Base-by-base conservation (phyloP, 2,329 filamentous ascomycete genomes). In the Metarhizium anisopliae region DNA sequence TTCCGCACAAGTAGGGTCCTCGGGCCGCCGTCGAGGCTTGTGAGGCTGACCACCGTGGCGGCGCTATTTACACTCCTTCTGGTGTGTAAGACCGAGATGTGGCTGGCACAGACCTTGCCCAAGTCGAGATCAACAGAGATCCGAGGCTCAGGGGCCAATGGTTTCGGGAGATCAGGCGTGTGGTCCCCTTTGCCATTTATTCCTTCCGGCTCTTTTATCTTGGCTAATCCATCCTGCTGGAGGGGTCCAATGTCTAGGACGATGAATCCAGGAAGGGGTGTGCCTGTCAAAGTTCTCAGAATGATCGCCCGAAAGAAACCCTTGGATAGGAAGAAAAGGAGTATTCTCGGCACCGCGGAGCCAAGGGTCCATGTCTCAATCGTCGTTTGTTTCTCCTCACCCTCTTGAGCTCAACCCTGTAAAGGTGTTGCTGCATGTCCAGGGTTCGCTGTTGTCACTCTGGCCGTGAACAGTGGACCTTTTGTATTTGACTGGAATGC, bases 121-220 rank as follows among this genome's bases (percentile, higher is more conserved):
- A 32, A 36, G 29, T 32, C 6, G 50, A 52, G 53, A 57, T 52
- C 42, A 49, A 30, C 56, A 51, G 51, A 54, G 45, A 45, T 29
- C 50, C 55, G 3, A 25, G 3, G 50, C 47, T 42, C 40, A 14
- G 14, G 40, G 40, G 25, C 25, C 4, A 25, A 25, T 25, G 1
- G 25, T 25, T 25, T 25, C 3, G 25, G 40, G 40, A 56, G 43
- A 58, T 56, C 55, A 58, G 52, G 55, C 57, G 43, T 56, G 52
- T 52, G 55, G 50, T 50, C 43, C 30, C 38, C 18, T 47, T n/a
- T 51, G 8, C 18, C 11, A 40, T 38, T 20, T 11, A 20, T 38
- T 40, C 10, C 30, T 47, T 30, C 50, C 16, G 36, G 47, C 40
- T 5, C 29, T 35, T 16, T 29, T 35, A 42, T 25, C 36, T 43